These are phyloP conservation scores for Begonia loranthoides DNA, from an alignment of 306 rosid genomes.

Conservation along the genomic window DNA sequence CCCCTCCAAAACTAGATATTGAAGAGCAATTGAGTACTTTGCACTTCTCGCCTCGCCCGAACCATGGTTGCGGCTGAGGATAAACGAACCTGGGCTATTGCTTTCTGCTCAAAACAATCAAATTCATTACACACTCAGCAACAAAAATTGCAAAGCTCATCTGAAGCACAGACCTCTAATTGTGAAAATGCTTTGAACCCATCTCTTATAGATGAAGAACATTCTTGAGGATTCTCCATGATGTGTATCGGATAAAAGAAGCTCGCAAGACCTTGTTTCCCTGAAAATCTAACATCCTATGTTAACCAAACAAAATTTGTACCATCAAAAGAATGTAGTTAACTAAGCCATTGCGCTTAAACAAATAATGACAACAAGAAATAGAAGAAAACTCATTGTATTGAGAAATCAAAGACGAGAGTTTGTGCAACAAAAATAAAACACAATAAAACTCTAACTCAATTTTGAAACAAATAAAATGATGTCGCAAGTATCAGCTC, in stretches of 20 bases:
- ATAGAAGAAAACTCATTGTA: background rate
- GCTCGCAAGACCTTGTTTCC: constrained; percentile 56
- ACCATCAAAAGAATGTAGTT: no score
- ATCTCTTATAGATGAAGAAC: constrained; percentile 79
- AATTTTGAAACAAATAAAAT: background rate
- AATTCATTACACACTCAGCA: background rate
- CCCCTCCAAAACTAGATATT: constrained; percentile 42
- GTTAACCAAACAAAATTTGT: no score
- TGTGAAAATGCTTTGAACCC: constrained; percentile 63
- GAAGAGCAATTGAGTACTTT: constrained; percentile 76
- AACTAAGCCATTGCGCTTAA: no score
- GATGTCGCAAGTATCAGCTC: no score
- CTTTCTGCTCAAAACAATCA: constrained; percentile 29
- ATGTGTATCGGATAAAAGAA: constrained; percentile 68
- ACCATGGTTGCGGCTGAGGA: constrained; percentile 26
- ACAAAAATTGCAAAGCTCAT: constrained; percentile 1
- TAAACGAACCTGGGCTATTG: constrained; percentile 45
- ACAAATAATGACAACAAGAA: background rate
- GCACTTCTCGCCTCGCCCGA: constrained; percentile 28
- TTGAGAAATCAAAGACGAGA: background rate
- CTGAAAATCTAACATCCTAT: constrained; percentile 10
- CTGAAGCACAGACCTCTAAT: constrained; percentile 37
- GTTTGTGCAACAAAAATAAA: background rate
- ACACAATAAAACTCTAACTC: no score
- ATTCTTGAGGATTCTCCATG: constrained; percentile 69